phyloP scores from a whole-genome alignment of 495 filamentous ascomycete genomes.

The Apiosordaria backusii region DNA sequence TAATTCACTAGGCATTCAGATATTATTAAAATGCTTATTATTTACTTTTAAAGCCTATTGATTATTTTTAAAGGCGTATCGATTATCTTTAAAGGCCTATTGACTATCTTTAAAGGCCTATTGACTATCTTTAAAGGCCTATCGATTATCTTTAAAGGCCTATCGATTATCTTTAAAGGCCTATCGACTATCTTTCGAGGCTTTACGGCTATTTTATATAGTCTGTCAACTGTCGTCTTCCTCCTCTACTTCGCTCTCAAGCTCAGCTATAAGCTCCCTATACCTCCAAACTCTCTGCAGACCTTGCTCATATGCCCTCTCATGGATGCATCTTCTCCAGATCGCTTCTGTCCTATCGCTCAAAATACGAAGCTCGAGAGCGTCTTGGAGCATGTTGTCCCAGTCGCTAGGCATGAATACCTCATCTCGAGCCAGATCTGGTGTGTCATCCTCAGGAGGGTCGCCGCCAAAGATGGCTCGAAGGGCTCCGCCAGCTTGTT shows the following conservation, averaged over 20 bases:
- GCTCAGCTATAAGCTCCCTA: neutral
- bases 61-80: no score
- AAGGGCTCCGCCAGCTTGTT: slow-evolving; percentile 13
- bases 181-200: no score
- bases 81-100: no score
- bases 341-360: neutral
- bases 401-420: neutral
- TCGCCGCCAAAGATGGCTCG: slow-evolving; percentile 8
- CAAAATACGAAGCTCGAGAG: neutral
- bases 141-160: no score
- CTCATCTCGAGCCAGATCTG: neutral
- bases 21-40: no score
- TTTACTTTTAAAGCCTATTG: no score
- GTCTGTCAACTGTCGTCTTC: no score
- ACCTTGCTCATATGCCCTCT: slow-evolving; percentile 1
- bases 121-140: no score
- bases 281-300: slow-evolving; percentile 7
- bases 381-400: neutral
- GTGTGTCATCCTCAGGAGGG: slow-evolving; percentile 6
- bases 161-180: no score
- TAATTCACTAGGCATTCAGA: no score
- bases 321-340: neutral
- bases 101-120: no score
- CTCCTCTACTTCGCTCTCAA: slow-evolving; percentile 2
- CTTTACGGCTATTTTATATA: no score